These are phyloP conservation scores for Aspergillus sp. DNA, from an alignment of 2,329 filamentous ascomycete genomes.

Conservation along the genomic window DNA sequence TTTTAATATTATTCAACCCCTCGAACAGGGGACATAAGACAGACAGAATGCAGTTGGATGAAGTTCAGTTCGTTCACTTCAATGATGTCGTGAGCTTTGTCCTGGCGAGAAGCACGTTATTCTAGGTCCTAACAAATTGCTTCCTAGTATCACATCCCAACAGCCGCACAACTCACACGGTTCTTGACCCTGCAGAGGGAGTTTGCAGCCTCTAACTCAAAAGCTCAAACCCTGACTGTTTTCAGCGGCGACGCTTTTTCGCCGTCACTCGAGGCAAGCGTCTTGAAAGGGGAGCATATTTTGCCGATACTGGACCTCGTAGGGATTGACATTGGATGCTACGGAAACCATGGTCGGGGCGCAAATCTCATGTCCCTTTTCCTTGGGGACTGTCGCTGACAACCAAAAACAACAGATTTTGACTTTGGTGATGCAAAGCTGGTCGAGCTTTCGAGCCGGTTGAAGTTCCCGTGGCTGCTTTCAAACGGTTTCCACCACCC, in stretches of 20 bases:
- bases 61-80: slow-evolving; percentile 12
- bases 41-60: background rate
- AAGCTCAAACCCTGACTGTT: slow-evolving; percentile 1
- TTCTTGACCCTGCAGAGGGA: slow-evolving; percentile 4
- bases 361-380: background rate
- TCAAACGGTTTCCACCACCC: slow-evolving; percentile 9
- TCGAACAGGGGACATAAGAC: background rate
- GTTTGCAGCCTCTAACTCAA: slow-evolving; percentile 2
- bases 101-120: background rate
- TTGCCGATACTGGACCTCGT: slow-evolving; percentile 15
- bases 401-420: slow-evolving; percentile 2
- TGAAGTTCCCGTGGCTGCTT: slow-evolving; percentile 14
- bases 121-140: background rate
- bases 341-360: slow-evolving; percentile 20
- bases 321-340: slow-evolving; percentile 15
- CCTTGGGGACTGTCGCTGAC: background rate
- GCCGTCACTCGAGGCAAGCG: slow-evolving; percentile 17
- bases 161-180: background rate
- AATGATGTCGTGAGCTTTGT: slow-evolving; percentile 9
- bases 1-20: background rate
- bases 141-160: slow-evolving; percentile 10
- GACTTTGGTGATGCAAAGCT: slow-evolving; percentile 17
- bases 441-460: slow-evolving; percentile 10
- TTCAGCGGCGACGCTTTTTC: slow-evolving; percentile 22
- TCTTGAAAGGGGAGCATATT: slow-evolving; percentile 19